These are phyloP conservation scores for Thalassiosira oceanica DNA, from an alignment of 352 stramenopile species.

Conservation along the genomic window DNA sequence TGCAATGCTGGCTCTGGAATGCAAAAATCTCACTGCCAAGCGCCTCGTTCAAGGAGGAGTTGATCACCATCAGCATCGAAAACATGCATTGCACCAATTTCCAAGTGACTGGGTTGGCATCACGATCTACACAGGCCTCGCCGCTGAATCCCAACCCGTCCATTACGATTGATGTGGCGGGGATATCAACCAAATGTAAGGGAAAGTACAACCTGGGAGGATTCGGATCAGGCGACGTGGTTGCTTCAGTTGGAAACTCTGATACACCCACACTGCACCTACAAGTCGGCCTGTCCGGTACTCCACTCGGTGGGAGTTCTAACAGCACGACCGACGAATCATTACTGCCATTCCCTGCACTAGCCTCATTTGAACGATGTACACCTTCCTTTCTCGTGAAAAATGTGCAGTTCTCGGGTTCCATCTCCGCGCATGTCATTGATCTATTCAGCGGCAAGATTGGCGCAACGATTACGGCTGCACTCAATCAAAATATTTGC, in stretches of 20 bases:
- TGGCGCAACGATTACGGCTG: slow-evolving; percentile 37
- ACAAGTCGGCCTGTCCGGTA: slow-evolving; percentile 17
- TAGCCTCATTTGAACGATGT: slow-evolving; percentile 39
- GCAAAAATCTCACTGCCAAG: slow-evolving; percentile 47
- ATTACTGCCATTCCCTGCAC: slow-evolving; percentile 31
- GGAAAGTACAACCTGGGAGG: slow-evolving; percentile 53
- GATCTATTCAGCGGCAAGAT: slow-evolving; percentile 56
- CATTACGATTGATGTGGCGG: slow-evolving; percentile 21
- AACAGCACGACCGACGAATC: slow-evolving; percentile 1
- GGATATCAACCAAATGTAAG: slow-evolving; percentile 50
- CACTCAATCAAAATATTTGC: slow-evolving; percentile 51
- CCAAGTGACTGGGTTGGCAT: slow-evolving; percentile 30
- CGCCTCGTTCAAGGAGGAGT: slow-evolving; percentile 44
- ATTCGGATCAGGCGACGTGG: slow-evolving; percentile 45
- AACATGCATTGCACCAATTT: slow-evolving; percentile 66
- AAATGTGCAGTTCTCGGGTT: slow-evolving; percentile 59
- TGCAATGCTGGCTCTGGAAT: slow-evolving; percentile 65
- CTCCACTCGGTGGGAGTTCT: slow-evolving; percentile 7
- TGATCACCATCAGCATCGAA: slow-evolving; percentile 50
- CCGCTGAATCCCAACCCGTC: slow-evolving; percentile 1
- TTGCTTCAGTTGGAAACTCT: slow-evolving; percentile 8
- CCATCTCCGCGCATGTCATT: slow-evolving; percentile 55
- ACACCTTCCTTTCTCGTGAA: slow-evolving; percentile 27
- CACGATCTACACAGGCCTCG: slow-evolving; percentile 15
- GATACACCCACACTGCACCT: slow-evolving; percentile 11